phyloP scores from a whole-genome alignment of 345 rosid genomes.

The Schrenkiella parvula region DNA sequence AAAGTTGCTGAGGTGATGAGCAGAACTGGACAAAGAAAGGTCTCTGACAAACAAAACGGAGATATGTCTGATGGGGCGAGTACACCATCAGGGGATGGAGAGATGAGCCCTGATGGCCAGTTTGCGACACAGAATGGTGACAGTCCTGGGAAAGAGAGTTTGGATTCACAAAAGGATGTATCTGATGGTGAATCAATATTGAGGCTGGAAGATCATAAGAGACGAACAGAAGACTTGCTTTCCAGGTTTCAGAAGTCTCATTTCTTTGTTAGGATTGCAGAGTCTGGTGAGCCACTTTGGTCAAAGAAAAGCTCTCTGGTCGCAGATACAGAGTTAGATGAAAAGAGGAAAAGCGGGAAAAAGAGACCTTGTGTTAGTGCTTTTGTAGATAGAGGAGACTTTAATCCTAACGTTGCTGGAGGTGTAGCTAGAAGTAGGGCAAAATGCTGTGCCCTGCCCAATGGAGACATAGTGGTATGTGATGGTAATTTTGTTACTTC shows the following conservation, averaged over 20 bases:
- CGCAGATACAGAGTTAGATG: slow-evolving; percentile 32
- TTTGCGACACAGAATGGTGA: slow-evolving; percentile 47
- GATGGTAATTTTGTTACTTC: slow-evolving; percentile 26
- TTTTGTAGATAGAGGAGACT: slow-evolving; percentile 77
- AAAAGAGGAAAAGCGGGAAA: slow-evolving; percentile 28
- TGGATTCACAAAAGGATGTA: slow-evolving; percentile 46
- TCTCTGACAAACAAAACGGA: slow-evolving; percentile 50
- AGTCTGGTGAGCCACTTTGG: slow-evolving; percentile 84
- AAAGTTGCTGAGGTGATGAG: slow-evolving; percentile 89
- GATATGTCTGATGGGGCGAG: slow-evolving; percentile 35
- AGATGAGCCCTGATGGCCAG: slow-evolving; percentile 38
- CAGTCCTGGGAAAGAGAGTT: slow-evolving; percentile 44
- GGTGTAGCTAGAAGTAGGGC: slow-evolving; percentile 81
- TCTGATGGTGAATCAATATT: slow-evolving; percentile 81
- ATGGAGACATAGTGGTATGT: slow-evolving; percentile 97
- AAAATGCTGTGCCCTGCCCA: slow-evolving; percentile 73
- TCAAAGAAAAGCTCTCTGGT: slow-evolving; percentile 52
- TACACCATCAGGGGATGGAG: slow-evolving; percentile 42
- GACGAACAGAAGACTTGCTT: slow-evolving; percentile 64
- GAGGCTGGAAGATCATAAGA: slow-evolving; percentile 80
- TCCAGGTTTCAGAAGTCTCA: slow-evolving; percentile 86
- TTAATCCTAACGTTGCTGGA: slow-evolving; percentile 70
- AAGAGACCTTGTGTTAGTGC: slow-evolving; percentile 44
- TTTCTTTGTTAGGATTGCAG: slow-evolving; percentile 92
- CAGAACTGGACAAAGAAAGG: slow-evolving; percentile 62